These are phyloP conservation scores for Adansonia grandidieri DNA, from an alignment of 441 rosid genomes.

Conservation along the genomic window DNA sequence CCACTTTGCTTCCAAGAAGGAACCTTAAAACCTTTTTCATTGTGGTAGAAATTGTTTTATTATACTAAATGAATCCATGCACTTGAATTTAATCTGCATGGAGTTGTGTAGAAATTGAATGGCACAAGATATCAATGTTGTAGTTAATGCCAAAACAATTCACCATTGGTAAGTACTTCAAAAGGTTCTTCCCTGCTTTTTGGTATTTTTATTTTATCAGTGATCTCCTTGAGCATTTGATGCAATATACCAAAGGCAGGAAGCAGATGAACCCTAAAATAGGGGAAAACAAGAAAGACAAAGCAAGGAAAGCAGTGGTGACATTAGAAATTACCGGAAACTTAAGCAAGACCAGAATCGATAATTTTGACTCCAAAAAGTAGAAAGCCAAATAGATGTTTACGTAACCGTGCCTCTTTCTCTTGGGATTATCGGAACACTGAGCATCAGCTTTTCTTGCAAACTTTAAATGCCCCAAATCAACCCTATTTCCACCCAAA, in stretches of 20 bases:
- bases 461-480: constrained; percentile 37
- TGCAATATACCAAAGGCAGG: constrained; percentile 47
- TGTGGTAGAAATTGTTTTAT: not conserved
- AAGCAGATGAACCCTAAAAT: constrained; percentile 50
- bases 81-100: not conserved
- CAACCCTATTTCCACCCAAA: constrained; percentile 29
- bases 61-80: constrained; percentile 3
- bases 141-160: constrained; percentile 31
- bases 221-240: not conserved
- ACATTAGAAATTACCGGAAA: not conserved
- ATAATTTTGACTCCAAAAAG: not conserved
- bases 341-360: not conserved
- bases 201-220: not conserved
- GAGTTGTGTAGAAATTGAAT: not conserved
- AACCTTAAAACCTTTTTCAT: not conserved
- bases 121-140: constrained; percentile 25
- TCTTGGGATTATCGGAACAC: constrained; percentile 33
- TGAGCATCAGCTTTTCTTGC: constrained; percentile 34
- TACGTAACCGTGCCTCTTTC: constrained; percentile 49
- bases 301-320: constrained; percentile 13
- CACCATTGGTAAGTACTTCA: constrained; percentile 41
- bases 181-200: constrained; percentile 22
- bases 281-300: not conserved
- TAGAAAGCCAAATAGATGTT: constrained; percentile 25
- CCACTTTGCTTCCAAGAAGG: not conserved